Evolutionary conservation across 352 stramenopile genomes (phyloP).

Genomic region (Phytophthora uliginosa): DNA sequence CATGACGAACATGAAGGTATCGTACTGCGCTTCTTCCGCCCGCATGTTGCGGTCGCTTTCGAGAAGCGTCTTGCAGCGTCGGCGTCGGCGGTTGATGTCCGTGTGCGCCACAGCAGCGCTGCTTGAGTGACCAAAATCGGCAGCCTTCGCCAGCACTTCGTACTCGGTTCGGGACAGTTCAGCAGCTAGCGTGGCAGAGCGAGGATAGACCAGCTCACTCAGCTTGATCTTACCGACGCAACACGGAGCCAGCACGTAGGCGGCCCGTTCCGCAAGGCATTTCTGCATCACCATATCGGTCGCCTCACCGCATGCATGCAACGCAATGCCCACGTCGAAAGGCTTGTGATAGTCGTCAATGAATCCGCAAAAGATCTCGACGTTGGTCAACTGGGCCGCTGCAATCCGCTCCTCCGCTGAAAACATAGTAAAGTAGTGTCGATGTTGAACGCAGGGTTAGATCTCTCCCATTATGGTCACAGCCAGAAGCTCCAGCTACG

Average conservation of each 20-base stretch:
- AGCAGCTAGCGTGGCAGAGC: constrained; percentile 52
- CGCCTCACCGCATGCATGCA: constrained; percentile 85
- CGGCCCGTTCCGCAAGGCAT: constrained; percentile 62
- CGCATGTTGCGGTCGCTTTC: constrained; percentile 82
- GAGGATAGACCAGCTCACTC: constrained; percentile 69
- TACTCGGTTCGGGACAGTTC: constrained; percentile 73
- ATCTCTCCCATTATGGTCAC: neutral
- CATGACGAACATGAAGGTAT: constrained; percentile 87
- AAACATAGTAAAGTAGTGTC: neutral
- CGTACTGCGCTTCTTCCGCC: constrained; percentile 63
- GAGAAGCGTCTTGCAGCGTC: constrained; percentile 83
- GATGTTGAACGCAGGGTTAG: neutral
- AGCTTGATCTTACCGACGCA: constrained; percentile 88
- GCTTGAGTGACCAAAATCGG: constrained; percentile 76
- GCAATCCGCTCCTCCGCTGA: constrained; percentile 73
- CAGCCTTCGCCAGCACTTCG: constrained; percentile 80
- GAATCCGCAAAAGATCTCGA: constrained; percentile 80
- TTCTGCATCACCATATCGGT: constrained; percentile 89
- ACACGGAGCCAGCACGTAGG: constrained; percentile 84
- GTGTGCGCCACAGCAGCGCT: constrained; percentile 51
- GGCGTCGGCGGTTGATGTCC: constrained; percentile 61
- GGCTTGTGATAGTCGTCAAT: constrained; percentile 74
- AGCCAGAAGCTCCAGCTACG: neutral
- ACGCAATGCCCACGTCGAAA: constrained; percentile 85
- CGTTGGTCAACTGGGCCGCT: constrained; percentile 67